Conservation (phyloP, 2,329 filamentous ascomycete genomes). For the Alternaria metachromatica region DNA sequence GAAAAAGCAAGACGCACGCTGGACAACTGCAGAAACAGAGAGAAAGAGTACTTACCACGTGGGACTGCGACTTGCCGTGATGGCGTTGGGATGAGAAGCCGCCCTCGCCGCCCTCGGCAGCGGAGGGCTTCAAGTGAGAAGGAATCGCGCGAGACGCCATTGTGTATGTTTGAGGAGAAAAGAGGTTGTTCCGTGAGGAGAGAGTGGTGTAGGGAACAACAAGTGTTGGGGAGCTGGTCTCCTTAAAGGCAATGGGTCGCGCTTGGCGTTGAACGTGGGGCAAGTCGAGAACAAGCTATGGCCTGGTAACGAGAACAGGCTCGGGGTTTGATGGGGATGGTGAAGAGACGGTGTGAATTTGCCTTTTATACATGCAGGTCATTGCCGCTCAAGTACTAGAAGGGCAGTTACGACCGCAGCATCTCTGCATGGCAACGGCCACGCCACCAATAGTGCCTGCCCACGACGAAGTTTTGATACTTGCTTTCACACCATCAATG, state of each 20-base stretch:
- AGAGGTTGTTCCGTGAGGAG: constrained; percentile 3
- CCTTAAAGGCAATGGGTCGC: constrained; percentile 28
- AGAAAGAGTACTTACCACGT: constrained; percentile 72
- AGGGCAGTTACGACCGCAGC: constrained; percentile 19
- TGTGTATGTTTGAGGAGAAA: constrained; percentile 31
- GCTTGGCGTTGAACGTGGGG: constrained; percentile 29
- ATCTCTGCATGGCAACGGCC: constrained; percentile 21
- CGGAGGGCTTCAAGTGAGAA: constrained; percentile 77
- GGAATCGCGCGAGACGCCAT: constrained; percentile 81
- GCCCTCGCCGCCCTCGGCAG: constrained; percentile 47
- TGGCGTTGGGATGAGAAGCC: constrained; percentile 67
- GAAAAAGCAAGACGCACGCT: background rate
- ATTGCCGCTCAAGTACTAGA: constrained; percentile 20
- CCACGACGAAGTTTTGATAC: background rate
- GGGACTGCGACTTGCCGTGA: constrained; percentile 84
- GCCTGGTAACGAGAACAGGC: constrained; percentile 16
- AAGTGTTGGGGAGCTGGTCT: constrained; percentile 28
- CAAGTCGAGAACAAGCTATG: constrained; percentile 31
- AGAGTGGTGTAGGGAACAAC: constrained; percentile 15
- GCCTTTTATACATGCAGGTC: constrained; percentile 19
- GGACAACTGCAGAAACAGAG: background rate
- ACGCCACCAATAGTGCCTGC: constrained; percentile 17
- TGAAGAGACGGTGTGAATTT: constrained; percentile 20
- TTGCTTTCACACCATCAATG: background rate
- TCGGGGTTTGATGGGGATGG: constrained; percentile 10